Base-by-base conservation (phyloP, 495 filamentous ascomycete genomes). In the Talaromyces adpressus region DNA sequence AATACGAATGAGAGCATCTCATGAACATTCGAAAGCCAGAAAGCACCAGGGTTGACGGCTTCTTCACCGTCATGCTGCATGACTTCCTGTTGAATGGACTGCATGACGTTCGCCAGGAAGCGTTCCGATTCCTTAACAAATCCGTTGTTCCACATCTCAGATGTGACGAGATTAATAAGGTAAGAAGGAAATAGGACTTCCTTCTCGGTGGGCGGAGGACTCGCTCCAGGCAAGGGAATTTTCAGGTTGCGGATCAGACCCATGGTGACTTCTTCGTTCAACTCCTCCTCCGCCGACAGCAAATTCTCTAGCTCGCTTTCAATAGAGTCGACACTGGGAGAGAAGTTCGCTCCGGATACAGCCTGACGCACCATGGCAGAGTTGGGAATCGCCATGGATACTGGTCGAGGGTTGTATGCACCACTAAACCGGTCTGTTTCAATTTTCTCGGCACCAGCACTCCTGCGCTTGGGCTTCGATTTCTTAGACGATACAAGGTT, bases 121-220 rank as follows among this genome's bases (percentile, higher is more conserved):
- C 93, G 90, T 77, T 99, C 94, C 23, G 94, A 98, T 78, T 99
- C 94, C 80, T 99, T 98, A 66, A 99, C 95, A 72, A 96, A 99
- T 27, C 94, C 94, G 70, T 99, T 99, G 81, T 99, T 99, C 94
- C 94, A 99, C 94, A 99, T 99, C 77, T 99, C 94, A 12, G 92
- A 96, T 14, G 94, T 99, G 54, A 99, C 94, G 32, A 99, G 85
- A 74, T 99, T 99, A 78, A 99, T 99, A 64, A 99, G 85, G 71
- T 97, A 99, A 1, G 94, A 92, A 22, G 94, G 95, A 84, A 98
- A 99, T 59, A 99, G 80, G 34, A 99, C 93, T 73, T 99, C 94
- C 80, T 99, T 99, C 77, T 98, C 95, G 27, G 90, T 92, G 8
- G 93, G 92, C 25, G 91, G 87, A 7, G 94, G 93, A 61, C 83